Evolutionary conservation across 345 rosid species (phyloP), one percentile per base, ranked within the genome.

Genomic region (Lepidium didymum): DNA sequence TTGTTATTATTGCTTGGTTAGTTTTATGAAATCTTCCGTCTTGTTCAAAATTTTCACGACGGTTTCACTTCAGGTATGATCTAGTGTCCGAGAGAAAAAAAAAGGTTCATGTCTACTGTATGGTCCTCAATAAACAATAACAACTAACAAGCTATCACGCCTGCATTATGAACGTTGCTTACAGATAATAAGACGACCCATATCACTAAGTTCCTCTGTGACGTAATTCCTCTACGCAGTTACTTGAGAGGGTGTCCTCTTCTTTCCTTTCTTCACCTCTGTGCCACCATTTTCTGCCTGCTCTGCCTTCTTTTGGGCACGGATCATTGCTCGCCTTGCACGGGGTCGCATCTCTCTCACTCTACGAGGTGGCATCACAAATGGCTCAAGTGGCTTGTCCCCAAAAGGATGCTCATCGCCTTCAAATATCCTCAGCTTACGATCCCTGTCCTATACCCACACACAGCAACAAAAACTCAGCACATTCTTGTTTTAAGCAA

Each of bases 301-400:
- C 75, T 91, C 96, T 8, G 82, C 87, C 69, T 87, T 89, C 81
- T 87, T 87, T 78, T 89, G 87, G 56, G 96, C 97, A 65, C 99
- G 87, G 77, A 89, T 79, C 83, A 87, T 61, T 70, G 99, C 99
- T 38, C 99, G 86, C 78, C 91, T 86, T n/a, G 80, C 90, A 45
- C 96, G 90, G 1, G 99, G 99, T 45, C 90, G 83, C 97, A 91
- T 80, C 79, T 91, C 96, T 68, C 99, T 80, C 41, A 91, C 89
- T 40, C 38, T 75, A 70, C 96, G 82, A 52, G 96, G 92, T 13
- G 97, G 96, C 90, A 87, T 94, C 67, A 73, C 80, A 19, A 77
- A 89, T 13, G 86, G 80, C 67, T 87, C 96, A 25, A 89, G 77
- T 31, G 96, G 87, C 67, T 80, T 75, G 65, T 91, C 96, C 37